Evolutionary conservation across 1,284 basidiomycete species (phyloP).

Genomic region (Microbotryomycetes sp.): DNA sequence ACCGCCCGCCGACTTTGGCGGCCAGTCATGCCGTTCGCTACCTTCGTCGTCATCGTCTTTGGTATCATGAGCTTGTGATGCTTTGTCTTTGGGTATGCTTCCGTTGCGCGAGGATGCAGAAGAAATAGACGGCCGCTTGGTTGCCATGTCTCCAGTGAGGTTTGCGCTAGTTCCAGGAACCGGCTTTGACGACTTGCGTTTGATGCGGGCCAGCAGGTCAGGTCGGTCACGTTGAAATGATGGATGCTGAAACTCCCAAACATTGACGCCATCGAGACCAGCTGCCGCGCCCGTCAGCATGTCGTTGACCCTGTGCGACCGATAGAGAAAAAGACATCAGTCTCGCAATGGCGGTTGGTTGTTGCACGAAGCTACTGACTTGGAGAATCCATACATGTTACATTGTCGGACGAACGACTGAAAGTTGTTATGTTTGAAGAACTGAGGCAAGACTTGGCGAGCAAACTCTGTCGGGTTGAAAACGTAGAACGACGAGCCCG

Average conservation of each 20-base stretch:
- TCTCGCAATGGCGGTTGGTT: neutral
- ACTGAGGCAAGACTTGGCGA: slow-evolving; percentile 43
- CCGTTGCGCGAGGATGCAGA: neutral
- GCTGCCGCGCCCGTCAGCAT: slow-evolving; percentile 38
- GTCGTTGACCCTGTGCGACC: slow-evolving; percentile 43
- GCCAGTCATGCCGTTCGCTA: neutral
- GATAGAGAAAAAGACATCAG: neutral
- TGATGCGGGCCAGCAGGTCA: slow-evolving; percentile 42
- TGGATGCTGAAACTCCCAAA: slow-evolving; percentile 46
- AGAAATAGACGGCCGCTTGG: neutral
- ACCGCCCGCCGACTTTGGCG: too few relatives aligned
- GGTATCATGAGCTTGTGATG: neutral
- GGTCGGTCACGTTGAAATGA: slow-evolving; percentile 43
- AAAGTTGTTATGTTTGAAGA: slow-evolving; percentile 47
- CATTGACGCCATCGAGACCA: slow-evolving; percentile 35
- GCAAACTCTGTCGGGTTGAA: slow-evolving; percentile 44
- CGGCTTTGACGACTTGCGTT: slow-evolving; percentile 39
- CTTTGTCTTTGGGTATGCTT: neutral
- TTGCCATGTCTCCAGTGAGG: neutral
- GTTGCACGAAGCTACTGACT: slow-evolving; percentile 24
- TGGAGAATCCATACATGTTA: slow-evolving; percentile 39
- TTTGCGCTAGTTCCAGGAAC: neutral
- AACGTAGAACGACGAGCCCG: slow-evolving; percentile 44
- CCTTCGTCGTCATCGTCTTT: neutral
- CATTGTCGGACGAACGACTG: slow-evolving; percentile 42